Percentiles rank a stretch among this genome's conserved stretches.
Conservation (phyloP, 208 protist species). For the Crithidia mellificae region DNA sequence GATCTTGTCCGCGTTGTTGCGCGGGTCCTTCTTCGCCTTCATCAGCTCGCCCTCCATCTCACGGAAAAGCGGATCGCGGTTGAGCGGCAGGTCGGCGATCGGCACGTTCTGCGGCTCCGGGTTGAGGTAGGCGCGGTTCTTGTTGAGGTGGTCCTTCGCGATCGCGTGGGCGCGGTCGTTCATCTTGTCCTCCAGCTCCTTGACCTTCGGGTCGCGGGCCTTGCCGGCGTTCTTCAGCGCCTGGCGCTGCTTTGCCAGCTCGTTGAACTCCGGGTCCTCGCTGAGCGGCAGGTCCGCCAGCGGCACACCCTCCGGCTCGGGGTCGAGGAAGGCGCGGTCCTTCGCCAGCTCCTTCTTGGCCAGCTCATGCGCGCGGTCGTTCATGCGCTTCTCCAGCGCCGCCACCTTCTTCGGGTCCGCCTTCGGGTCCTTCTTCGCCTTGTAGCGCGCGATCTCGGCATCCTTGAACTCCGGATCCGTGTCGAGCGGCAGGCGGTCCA, state of each 20-base stretch:
- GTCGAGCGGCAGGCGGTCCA: slow-evolving; percentile 73
- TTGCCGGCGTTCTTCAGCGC: slow-evolving; percentile 57
- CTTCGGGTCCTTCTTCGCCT: slow-evolving; percentile 49
- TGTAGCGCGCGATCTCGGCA: slow-evolving; percentile 71
- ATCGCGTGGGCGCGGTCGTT: slow-evolving; percentile 74
- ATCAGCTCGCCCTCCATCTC: slow-evolving; percentile 75
- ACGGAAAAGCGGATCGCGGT: slow-evolving; percentile 72
- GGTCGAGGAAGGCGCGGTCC: slow-evolving; percentile 72
- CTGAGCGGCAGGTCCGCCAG: slow-evolving; percentile 60
- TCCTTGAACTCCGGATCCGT: slow-evolving; percentile 77
- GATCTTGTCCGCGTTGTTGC: slow-evolving; percentile 61
- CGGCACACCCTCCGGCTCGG: slow-evolving; percentile 82
- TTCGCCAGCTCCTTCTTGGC: slow-evolving; percentile 56
- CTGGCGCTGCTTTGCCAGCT: slow-evolving; percentile 70
- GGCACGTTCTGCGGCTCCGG: slow-evolving; percentile 67
- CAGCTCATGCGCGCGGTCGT: slow-evolving; percentile 58
- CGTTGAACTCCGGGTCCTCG: slow-evolving; percentile 64
- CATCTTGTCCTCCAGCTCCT: slow-evolving; percentile 73
- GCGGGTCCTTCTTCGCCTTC: slow-evolving; percentile 58
- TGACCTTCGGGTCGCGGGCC: slow-evolving; percentile 39
- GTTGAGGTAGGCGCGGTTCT: slow-evolving; percentile 74
- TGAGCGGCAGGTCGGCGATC: slow-evolving; percentile 62
- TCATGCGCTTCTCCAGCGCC: slow-evolving; percentile 59
- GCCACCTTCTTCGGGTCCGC: slow-evolving; percentile 38
- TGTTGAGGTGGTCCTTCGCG: slow-evolving; percentile 59